Percentiles rank a stretch among this genome's conserved stretches.
Evolutionary conservation across 768 basidiomycete species (phyloP).

Genomic region (Lanmaoa pseudosensibilis): DNA sequence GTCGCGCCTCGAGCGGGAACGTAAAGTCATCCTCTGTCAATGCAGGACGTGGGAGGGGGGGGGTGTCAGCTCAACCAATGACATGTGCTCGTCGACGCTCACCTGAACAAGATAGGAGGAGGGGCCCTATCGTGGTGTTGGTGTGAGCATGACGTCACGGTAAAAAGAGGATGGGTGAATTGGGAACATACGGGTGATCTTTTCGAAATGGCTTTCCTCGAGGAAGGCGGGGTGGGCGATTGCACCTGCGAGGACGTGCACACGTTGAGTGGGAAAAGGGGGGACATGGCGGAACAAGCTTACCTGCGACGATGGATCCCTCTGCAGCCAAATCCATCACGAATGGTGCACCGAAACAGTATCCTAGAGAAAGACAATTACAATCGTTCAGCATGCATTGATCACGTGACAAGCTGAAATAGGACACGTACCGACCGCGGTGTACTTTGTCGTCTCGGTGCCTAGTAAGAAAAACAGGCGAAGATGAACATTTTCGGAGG

Average conservation of each 20-base stretch:
- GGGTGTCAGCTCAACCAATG: not conserved
- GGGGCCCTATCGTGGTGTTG: slow-evolving; percentile 4
- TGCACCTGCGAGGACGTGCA: slow-evolving; percentile 33
- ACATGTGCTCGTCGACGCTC: not conserved
- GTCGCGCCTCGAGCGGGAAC: slow-evolving; percentile 49
- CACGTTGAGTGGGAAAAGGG: not conserved
- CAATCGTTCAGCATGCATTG: not conserved
- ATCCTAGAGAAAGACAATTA: slow-evolving; percentile 35
- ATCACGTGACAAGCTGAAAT: not conserved
- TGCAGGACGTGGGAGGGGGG: not conserved
- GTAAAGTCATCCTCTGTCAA: slow-evolving; percentile 48
- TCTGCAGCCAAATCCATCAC: slow-evolving; percentile 45
- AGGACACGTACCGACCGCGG: slow-evolving; percentile 40
- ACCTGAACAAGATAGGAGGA: slow-evolving; percentile 27
- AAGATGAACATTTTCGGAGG: no score
- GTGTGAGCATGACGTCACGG: not conserved
- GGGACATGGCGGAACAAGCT: not conserved
- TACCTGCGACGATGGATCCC: slow-evolving; percentile 47
- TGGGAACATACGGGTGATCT: slow-evolving; percentile 41
- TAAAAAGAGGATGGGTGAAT: not conserved
- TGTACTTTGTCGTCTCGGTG: slow-evolving; percentile 38
- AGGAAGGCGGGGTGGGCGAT: slow-evolving; percentile 54
- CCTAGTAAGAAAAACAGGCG: slow-evolving; percentile 13
- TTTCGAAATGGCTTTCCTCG: slow-evolving; percentile 52
- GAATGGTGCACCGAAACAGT: slow-evolving; percentile 57